Evolutionary conservation across 2,329 filamentous ascomycete genomes (phyloP).

Genomic region (Iodosphaeria phyllophila): DNA sequence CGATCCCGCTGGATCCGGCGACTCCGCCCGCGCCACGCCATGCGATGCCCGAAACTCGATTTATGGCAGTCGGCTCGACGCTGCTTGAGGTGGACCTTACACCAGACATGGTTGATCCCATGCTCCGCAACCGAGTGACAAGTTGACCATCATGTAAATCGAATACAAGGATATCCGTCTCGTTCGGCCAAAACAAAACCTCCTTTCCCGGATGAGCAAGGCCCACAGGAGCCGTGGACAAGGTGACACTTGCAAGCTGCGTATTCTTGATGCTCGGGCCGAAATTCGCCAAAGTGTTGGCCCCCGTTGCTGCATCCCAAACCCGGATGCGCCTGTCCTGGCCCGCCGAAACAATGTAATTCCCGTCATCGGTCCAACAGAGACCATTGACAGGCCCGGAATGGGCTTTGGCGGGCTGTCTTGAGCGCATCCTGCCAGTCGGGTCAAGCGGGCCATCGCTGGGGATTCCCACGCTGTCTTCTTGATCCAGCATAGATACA

Average conservation of each 20-base stretch:
- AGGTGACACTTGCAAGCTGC: conserved; percentile 38
- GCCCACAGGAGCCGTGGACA: conserved; percentile 43
- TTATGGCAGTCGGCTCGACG: conserved; percentile 37
- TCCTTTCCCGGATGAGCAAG: conserved; percentile 38
- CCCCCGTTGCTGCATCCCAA: conserved; percentile 65
- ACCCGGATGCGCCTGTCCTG: conserved; percentile 74
- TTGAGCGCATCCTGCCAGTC: conserved; percentile 15
- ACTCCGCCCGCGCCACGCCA: conserved; percentile 51
- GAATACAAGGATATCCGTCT: conserved; percentile 60
- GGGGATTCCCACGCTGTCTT: conserved; percentile 57
- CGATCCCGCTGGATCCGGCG: conserved; percentile 34
- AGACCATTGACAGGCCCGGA: conserved; percentile 69
- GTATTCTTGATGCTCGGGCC: conserved; percentile 64
- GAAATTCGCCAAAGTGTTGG: conserved; percentile 78
- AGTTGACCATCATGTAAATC: conserved; percentile 62
- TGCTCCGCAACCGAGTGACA: conserved; percentile 50
- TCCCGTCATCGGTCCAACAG: conserved; percentile 66
- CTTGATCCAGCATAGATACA: conserved; percentile 63
- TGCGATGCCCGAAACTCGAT: conserved; percentile 53
- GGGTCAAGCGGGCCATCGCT: conserved; percentile 17
- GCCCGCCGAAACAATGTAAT: conserved; percentile 59
- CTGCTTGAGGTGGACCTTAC: conserved; percentile 21
- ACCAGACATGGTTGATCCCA: conserved; percentile 31
- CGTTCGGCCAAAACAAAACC: conserved; percentile 65
- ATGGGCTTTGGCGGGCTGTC: conserved; percentile 46